phyloP scores from a whole-genome alignment of 495 filamentous ascomycete species.

The Glonium stellatum region DNA sequence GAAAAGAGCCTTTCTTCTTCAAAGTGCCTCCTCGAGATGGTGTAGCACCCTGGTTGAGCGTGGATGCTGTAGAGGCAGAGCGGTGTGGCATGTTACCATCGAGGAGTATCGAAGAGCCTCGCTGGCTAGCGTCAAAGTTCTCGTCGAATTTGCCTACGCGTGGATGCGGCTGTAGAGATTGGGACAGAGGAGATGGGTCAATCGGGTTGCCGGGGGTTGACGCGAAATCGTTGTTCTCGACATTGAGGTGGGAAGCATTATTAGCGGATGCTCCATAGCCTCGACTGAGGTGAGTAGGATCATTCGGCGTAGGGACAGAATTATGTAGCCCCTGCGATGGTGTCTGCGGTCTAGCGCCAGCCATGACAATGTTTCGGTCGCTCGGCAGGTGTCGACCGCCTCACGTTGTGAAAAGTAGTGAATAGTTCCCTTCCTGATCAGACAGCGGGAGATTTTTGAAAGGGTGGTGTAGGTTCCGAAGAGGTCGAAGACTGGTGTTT shows the following conservation, averaged over 20 bases:
- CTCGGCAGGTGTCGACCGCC: background rate
- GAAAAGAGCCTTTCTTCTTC: conserved; percentile 77
- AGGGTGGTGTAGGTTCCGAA: too few relatives aligned
- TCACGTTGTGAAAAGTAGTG: too few relatives aligned
- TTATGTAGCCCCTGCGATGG: conserved; percentile 21
- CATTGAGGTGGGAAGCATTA: conserved; percentile 9
- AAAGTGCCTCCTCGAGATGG: conserved; percentile 71
- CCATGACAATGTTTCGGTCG: background rate
- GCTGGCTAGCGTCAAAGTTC: conserved; percentile 64
- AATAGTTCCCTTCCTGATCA: too few relatives aligned
- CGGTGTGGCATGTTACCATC: conserved; percentile 40
- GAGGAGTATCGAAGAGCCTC: conserved; percentile 52
- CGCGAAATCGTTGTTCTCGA: conserved; percentile 32
- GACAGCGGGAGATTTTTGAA: too few relatives aligned
- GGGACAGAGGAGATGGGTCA: conserved; percentile 41
- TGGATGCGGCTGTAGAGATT: conserved; percentile 33
- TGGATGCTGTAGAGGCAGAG: conserved; percentile 37
- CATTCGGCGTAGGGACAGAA: conserved; percentile 28
- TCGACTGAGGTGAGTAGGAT: conserved; percentile 26
- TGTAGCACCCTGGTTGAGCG: conserved; percentile 27
- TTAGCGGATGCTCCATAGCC: conserved; percentile 28
- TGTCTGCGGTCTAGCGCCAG: conserved; percentile 18
- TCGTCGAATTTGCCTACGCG: conserved; percentile 53
- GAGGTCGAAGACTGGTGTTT: background rate
- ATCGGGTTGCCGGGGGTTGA: conserved; percentile 36